These are phyloP conservation scores for Stephania japonica DNA, from an alignment of 164 flowering plant genomes.

Conservation along the genomic window DNA sequence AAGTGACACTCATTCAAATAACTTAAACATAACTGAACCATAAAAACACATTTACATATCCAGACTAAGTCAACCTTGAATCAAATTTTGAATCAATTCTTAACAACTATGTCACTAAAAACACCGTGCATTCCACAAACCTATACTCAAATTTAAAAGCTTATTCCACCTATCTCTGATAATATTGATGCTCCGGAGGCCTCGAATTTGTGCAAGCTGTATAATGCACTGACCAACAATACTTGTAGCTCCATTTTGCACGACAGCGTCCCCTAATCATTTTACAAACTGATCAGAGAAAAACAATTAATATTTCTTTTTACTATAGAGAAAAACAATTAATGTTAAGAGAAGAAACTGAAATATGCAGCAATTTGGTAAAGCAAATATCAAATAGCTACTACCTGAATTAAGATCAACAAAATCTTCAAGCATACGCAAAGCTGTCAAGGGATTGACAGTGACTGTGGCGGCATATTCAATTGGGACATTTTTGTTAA, in stretches of 20 bases:
- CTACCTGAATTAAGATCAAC: slow-evolving; percentile 64
- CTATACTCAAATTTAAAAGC: background rate
- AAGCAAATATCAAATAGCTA: background rate
- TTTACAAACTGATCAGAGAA: slow-evolving; percentile 13
- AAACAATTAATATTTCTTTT: slow-evolving; percentile 7
- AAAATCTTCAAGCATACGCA: slow-evolving; percentile 87
- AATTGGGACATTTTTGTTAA: slow-evolving; percentile 58
- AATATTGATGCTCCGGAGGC: slow-evolving; percentile 72
- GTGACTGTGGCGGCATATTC: slow-evolving; percentile 90
- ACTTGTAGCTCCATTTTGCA: slow-evolving; percentile 99
- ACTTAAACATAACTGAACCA: no score
- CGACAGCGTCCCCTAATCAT: slow-evolving; percentile 70
- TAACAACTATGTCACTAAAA: background rate
- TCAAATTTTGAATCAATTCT: no score
- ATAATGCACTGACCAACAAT: slow-evolving; percentile 95
- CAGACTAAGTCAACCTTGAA: no score
- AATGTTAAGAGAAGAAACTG: background rate
- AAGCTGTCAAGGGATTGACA: slow-evolving; percentile 90
- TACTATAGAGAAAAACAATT: slow-evolving; percentile 13
- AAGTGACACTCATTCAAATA: no score
- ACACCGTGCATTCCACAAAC: background rate
- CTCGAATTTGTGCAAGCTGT: slow-evolving; percentile 75
- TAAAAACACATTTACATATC: background rate
- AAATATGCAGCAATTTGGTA: background rate
- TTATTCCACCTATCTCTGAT: slow-evolving; percentile 76